phyloP scores from a whole-genome alignment of 2,329 filamentous ascomycete species.

The Helminthosporium solani region DNA sequence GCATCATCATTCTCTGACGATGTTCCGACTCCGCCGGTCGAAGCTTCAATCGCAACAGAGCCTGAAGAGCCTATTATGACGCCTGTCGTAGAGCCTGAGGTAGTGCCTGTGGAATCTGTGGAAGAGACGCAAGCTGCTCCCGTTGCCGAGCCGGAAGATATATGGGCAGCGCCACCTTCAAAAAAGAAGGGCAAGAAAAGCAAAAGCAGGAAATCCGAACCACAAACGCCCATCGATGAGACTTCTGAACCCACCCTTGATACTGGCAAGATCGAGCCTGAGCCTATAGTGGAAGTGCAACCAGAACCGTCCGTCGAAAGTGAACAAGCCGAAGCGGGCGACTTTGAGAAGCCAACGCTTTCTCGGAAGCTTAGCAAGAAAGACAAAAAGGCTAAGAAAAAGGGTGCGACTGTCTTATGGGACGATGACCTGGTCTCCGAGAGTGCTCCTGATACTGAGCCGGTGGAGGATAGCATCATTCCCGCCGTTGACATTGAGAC shows the following conservation, averaged over 20 bases:
- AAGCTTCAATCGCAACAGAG: background rate
- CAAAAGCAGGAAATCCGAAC: conserved; percentile 21
- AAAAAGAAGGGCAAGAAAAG: conserved; percentile 26
- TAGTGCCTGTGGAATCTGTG: background rate
- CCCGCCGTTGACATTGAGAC: background rate
- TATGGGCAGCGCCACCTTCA: conserved; percentile 8
- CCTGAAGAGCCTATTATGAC: background rate
- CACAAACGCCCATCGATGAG: conserved; percentile 11
- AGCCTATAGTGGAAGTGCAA: conserved; percentile 3
- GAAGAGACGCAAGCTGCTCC: background rate
- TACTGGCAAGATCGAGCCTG: background rate
- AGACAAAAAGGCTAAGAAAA: conserved; percentile 33
- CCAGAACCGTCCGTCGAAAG: conserved; percentile 5
- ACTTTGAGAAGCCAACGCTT: conserved; percentile 18
- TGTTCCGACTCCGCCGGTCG: background rate
- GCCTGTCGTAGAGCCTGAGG: background rate
- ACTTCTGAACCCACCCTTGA: conserved; percentile 3
- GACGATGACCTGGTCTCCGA: conserved; percentile 12
- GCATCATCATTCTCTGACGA: background rate
- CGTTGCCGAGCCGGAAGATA: conserved; percentile 2
- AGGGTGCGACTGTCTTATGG: conserved; percentile 8
- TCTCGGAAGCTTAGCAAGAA: conserved; percentile 38
- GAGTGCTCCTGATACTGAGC: background rate
- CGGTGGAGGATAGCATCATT: background rate
- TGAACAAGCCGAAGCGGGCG: conserved; percentile 2